Percentiles rank a stretch among this genome's conserved stretches.
Evolutionary conservation across 2,329 filamentous ascomycete genomes (phyloP).

Genomic region (Herpotrichia juniperi): DNA sequence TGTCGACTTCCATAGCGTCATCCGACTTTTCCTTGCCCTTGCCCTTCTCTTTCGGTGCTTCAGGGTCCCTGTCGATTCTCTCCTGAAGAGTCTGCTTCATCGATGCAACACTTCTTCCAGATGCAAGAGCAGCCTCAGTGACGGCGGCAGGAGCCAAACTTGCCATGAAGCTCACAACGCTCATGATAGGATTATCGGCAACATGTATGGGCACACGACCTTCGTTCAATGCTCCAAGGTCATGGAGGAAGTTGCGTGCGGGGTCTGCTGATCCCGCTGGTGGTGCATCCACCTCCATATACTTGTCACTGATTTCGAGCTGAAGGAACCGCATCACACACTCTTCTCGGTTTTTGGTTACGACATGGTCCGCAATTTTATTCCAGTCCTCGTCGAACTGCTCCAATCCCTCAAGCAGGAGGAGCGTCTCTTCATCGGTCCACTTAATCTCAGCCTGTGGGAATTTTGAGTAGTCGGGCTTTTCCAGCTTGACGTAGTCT

Average conservation of each 20-base stretch:
- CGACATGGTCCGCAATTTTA: constrained; percentile 86
- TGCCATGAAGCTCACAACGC: constrained; percentile 91
- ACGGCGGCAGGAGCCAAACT: constrained; percentile 88
- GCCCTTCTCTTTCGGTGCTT: constrained; percentile 53
- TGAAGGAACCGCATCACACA: constrained; percentile 97
- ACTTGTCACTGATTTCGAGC: constrained; percentile 96
- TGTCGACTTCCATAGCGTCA: constrained; percentile 66
- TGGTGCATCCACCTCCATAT: constrained; percentile 80
- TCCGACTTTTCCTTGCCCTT: constrained; percentile 66
- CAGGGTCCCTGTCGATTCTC: constrained; percentile 70
- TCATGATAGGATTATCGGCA: constrained; percentile 95
- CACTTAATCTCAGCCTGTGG: constrained; percentile 85
- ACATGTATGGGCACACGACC: constrained; percentile 89
- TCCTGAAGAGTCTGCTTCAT: constrained; percentile 80
- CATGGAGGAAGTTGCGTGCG: constrained; percentile 42
- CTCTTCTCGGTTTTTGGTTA: constrained; percentile 89
- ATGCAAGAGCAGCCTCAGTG: constrained; percentile 77
- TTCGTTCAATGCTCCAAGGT: constrained; percentile 69
- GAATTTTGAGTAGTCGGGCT: constrained; percentile 79
- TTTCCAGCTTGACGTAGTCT: constrained; percentile 89
- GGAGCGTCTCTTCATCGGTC: constrained; percentile 88
- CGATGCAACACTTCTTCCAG: constrained; percentile 84
- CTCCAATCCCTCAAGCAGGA: constrained; percentile 88
- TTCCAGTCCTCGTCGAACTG: constrained; percentile 96
- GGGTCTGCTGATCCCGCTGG: constrained; percentile 52